phyloP scores from a whole-genome alignment of 1,139 yeast genomes.

The Arxiozyma slooffiae region DNA sequence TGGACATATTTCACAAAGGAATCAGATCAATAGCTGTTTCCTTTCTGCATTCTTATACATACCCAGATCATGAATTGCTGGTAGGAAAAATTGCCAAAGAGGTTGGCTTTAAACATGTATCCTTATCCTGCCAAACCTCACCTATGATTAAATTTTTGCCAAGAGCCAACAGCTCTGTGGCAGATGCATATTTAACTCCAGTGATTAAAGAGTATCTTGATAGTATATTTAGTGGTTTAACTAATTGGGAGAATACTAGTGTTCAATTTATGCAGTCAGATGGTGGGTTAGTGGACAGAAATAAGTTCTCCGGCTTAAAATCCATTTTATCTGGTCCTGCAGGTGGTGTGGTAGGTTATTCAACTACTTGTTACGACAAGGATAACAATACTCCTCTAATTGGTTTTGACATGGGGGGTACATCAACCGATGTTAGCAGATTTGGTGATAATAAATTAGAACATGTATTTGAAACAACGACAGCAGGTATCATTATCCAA shows the following conservation, averaged over 20 bases:
- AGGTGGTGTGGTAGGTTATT: constrained; percentile 53
- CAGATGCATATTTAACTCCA: constrained; percentile 73
- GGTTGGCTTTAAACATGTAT: constrained; percentile 53
- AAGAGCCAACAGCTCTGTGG: constrained; percentile 63
- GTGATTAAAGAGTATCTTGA: constrained; percentile 52
- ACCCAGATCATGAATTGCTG: constrained; percentile 50
- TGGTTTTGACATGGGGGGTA: constrained; percentile 58
- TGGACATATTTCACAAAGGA: constrained; percentile 42
- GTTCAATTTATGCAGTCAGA: constrained; percentile 53
- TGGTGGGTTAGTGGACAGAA: constrained; percentile 46
- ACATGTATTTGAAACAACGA: constrained; percentile 46
- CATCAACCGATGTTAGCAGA: constrained; percentile 50
- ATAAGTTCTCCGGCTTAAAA: constrained; percentile 42
- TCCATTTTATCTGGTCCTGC: constrained; percentile 55
- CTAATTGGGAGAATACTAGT: constrained; percentile 35
- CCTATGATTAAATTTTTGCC: constrained; percentile 69
- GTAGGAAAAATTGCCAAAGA: constrained; percentile 50
- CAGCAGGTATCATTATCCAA: constrained; percentile 48
- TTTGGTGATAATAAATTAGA: constrained; percentile 39
- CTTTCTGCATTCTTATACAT: constrained; percentile 60
- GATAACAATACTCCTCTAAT: constrained; percentile 38
- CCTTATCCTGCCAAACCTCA: constrained; percentile 54
- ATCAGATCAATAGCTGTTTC: constrained; percentile 59
- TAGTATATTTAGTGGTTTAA: constrained; percentile 53
- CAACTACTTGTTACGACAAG: constrained; percentile 42